These are phyloP conservation scores for Pseudocercospora fuligena DNA, from an alignment of 2,329 filamentous ascomycete species.

Conservation along the genomic window DNA sequence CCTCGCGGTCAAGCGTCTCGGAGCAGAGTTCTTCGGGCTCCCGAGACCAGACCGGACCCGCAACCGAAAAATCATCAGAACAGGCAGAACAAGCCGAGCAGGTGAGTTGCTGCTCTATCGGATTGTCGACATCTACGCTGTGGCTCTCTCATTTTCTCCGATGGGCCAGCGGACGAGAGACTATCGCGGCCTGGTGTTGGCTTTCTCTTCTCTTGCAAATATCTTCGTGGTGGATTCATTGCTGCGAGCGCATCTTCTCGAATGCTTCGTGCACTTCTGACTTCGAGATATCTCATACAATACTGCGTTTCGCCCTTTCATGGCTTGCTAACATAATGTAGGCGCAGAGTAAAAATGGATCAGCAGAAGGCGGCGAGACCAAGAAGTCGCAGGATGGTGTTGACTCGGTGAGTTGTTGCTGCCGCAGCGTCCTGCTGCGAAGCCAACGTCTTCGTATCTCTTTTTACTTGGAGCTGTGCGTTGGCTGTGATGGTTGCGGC, in stretches of 20 bases:
- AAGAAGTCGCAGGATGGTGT: not conserved
- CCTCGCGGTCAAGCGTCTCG: constrained; percentile 14
- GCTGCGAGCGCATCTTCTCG: not conserved
- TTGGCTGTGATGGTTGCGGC: not conserved
- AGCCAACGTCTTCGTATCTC: constrained; percentile 1
- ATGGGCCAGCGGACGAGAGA: not conserved
- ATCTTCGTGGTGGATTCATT: not conserved
- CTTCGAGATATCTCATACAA: not conserved
- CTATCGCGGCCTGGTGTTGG: not conserved
- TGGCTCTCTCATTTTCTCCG: not conserved
- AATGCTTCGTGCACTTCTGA: not conserved
- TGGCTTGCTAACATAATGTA: constrained; percentile 26
- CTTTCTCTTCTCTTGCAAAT: not conserved
- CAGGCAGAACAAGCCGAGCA: constrained; percentile 25
- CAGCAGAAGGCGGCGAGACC: not conserved
- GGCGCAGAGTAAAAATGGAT: constrained; percentile 17
- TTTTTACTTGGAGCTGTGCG: not conserved
- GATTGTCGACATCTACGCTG: not conserved
- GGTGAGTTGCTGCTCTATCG: constrained; percentile 26
- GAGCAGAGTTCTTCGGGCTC: constrained; percentile 15
- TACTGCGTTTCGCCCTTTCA: constrained; percentile 12
- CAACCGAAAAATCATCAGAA: constrained; percentile 18
- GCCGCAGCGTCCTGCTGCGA: not conserved
- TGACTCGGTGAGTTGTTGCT: constrained; percentile 17
- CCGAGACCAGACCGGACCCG: constrained; percentile 21